Evolutionary conservation across 2,329 filamentous ascomycete species (phyloP).

Genomic region (Talaromyces sp.): DNA sequence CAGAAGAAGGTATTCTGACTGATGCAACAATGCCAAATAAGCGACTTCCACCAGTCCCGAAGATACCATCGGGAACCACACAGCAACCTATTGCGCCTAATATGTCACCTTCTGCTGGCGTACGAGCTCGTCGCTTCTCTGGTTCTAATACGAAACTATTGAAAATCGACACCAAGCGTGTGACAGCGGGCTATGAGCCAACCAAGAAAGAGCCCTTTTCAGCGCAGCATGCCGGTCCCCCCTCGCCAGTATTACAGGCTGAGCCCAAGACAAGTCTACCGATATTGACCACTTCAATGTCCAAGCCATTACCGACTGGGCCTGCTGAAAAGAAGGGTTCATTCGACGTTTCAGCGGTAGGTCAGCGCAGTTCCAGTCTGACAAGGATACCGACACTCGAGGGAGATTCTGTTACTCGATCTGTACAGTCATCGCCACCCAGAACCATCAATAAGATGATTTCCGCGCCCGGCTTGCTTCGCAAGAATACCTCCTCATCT

Average conservation of each 20-base stretch:
- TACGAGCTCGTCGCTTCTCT: constrained; percentile 74
- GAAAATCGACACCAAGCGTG: constrained; percentile 73
- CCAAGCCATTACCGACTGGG: constrained; percentile 24
- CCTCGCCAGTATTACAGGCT: constrained; percentile 31
- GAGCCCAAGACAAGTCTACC: constrained; percentile 24
- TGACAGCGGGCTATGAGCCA: constrained; percentile 24
- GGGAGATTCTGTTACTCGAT: constrained; percentile 33
- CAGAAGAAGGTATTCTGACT: constrained; percentile 54
- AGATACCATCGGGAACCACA: constrained; percentile 46
- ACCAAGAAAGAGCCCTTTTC: constrained; percentile 30
- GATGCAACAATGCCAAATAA: constrained; percentile 34
- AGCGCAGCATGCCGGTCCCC: constrained; percentile 23
- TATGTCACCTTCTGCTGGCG: constrained; percentile 43
- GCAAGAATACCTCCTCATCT: constrained; percentile 68
- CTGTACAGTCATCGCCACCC: constrained; percentile 34
- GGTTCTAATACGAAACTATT: constrained; percentile 76
- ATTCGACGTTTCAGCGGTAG: constrained; percentile 35
- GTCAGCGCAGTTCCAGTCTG: constrained; percentile 41
- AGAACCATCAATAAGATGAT: constrained; percentile 38
- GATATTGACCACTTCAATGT: constrained; percentile 20
- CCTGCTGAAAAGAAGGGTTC: constrained; percentile 30
- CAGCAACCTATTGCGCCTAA: constrained; percentile 23
- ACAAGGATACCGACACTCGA: constrained; percentile 46
- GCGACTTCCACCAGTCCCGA: constrained; percentile 42
- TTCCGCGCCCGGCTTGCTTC: constrained; percentile 45